These are phyloP conservation scores for Westerdykella ornata DNA, from an alignment of 2,329 filamentous ascomycete species.

Conservation along the genomic window DNA sequence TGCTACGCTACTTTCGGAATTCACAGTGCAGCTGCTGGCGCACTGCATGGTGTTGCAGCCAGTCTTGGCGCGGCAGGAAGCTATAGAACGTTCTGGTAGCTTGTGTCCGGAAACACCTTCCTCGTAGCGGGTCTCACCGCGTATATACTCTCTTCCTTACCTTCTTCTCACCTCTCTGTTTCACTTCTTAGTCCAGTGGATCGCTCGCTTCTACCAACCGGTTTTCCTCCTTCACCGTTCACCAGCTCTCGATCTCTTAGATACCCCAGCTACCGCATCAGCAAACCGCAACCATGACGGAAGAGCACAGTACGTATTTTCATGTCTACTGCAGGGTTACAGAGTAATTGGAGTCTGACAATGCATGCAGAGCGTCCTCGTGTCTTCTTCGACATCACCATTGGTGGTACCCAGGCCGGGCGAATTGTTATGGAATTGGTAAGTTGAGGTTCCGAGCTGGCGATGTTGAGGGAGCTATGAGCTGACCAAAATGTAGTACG, in stretches of 20 bases:
- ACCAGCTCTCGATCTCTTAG: not conserved
- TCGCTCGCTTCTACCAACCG: not conserved
- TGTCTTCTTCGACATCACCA: slow-evolving; percentile 89
- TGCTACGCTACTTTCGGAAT: too few relatives aligned
- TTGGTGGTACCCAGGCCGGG: slow-evolving; percentile 66
- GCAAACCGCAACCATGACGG: slow-evolving; percentile 19
- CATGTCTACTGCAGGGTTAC: not conserved
- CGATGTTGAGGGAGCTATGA: not conserved
- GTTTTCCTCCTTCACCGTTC: slow-evolving; percentile 1
- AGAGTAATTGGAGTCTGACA: not conserved
- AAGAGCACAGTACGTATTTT: slow-evolving; percentile 16
- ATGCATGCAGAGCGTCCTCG: slow-evolving; percentile 55
- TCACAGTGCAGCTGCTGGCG: too few relatives aligned
- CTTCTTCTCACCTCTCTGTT: slow-evolving; percentile 16
- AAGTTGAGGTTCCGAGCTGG: slow-evolving; percentile 26
- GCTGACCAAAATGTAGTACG: slow-evolving; percentile 31
- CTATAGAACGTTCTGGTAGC: slow-evolving; percentile 33
- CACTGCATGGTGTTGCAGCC: too few relatives aligned
- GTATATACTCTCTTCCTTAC: slow-evolving; percentile 9
- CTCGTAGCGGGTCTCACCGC: not conserved
- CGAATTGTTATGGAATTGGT: slow-evolving; percentile 82
- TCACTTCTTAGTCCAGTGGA: not conserved
- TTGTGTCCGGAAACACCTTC: slow-evolving; percentile 5
- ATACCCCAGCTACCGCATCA: not conserved
- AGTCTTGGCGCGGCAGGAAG: slow-evolving; percentile 18